Percentiles rank a stretch among this genome's conserved stretches.
phyloP scores from a whole-genome alignment of 208 protist genomes.

The Trypanosoma melophagium region DNA sequence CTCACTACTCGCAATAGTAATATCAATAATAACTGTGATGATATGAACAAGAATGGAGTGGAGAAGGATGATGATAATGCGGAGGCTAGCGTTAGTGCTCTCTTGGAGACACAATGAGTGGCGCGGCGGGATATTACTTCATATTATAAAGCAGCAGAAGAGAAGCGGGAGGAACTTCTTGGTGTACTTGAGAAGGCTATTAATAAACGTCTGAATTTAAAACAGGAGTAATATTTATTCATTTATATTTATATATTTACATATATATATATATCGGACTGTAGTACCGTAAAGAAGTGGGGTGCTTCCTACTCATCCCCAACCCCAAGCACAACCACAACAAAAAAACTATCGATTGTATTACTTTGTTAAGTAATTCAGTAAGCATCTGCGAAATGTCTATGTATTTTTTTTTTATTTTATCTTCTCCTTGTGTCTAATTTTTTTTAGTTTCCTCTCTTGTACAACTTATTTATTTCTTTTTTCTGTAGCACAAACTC shows the following conservation, averaged over 20 bases:
- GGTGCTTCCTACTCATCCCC: too few relatives aligned
- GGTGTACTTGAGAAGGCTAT: constrained; percentile 1
- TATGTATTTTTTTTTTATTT: too few relatives aligned
- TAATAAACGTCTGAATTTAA: not conserved
- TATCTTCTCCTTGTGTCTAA: too few relatives aligned
- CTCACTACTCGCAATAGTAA: constrained; percentile 8
- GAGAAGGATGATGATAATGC: not conserved
- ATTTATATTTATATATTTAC: constrained; percentile 2
- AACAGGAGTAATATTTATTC: not conserved
- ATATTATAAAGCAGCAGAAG: not conserved
- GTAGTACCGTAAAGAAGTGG: too few relatives aligned
- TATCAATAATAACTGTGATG: not conserved
- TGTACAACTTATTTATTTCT: too few relatives aligned
- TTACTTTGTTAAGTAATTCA: too few relatives aligned
- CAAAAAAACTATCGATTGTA: too few relatives aligned
- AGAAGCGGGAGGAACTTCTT: constrained; percentile 18
- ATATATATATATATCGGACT: not conserved
- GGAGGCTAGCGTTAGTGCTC: not conserved
- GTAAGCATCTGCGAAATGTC: too few relatives aligned
- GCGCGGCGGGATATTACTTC: not conserved
- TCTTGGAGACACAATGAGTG: not conserved
- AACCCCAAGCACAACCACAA: not conserved
- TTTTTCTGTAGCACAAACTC: too few relatives aligned
- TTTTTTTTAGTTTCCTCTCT: too few relatives aligned
- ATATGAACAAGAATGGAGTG: not conserved